Percentiles rank a stretch among this genome's conserved stretches.
Conservation (phyloP, 495 filamentous ascomycete genomes). For the Xylaria castorea region DNA sequence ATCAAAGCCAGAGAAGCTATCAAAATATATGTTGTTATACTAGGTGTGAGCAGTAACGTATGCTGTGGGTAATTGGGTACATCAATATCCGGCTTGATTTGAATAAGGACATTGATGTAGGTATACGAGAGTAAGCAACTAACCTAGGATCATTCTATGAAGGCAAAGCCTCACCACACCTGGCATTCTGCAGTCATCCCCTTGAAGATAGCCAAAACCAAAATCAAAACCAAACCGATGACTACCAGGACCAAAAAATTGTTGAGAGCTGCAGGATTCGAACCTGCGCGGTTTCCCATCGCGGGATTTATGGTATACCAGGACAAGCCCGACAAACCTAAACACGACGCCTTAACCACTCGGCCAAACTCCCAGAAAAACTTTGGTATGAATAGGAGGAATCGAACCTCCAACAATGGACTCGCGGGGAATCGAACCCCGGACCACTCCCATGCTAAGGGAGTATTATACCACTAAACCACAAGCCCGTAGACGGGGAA, state of each 20-base stretch:
- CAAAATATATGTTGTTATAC: not conserved
- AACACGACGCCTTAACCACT: slow-evolving; percentile 32
- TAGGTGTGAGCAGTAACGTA: not conserved
- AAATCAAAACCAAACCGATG: not conserved
- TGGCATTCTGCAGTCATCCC: not conserved
- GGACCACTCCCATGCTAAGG: slow-evolving; percentile 59
- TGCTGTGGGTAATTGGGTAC: not conserved
- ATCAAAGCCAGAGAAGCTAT: not conserved
- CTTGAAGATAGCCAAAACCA: not conserved
- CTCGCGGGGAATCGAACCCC: slow-evolving; percentile 61
- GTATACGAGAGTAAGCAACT: not conserved
- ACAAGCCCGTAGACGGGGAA: slow-evolving; percentile 22
- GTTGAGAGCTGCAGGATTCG: slow-evolving; percentile 31
- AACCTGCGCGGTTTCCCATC: slow-evolving; percentile 32
- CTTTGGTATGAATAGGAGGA: slow-evolving; percentile 27
- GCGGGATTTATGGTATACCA: slow-evolving; percentile 27
- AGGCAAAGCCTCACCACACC: not conserved
- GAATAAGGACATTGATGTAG: not conserved
- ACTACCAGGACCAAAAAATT: not conserved
- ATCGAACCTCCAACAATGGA: slow-evolving; percentile 31
- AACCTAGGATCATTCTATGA: not conserved
- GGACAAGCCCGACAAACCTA: slow-evolving; percentile 9
- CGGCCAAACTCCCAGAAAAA: slow-evolving; percentile 27
- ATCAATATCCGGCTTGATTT: not conserved
- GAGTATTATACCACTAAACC: slow-evolving; percentile 35